Base-by-base conservation (phyloP, 1,139 yeast species). In the Yarrowia galli region DNA sequence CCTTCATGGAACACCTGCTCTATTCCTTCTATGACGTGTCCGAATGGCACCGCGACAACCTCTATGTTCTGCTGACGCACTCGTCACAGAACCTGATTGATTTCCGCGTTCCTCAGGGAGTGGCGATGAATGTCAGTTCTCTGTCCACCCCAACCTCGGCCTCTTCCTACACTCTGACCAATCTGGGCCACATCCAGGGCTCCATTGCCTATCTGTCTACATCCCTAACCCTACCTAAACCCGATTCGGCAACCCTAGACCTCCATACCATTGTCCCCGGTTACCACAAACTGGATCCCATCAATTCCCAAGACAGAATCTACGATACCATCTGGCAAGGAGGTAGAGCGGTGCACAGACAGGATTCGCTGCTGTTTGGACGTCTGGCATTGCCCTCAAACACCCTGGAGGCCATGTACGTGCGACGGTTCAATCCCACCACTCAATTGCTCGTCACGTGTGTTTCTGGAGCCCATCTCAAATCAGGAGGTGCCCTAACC, bases 381-480 rank as follows among this genome's bases (percentile, higher is more conserved):
- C 82, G 96, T 70, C 86, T 96, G 87, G 91, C 89, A 74, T 87
- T 95, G 71, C 99, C 99, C 0, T 91, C 92, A 1, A 87, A 92
- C 25, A 88, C 91, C 6, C 79, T 96, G 9, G 99, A 95, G 76
- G 97, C 97, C 0, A 89, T 95, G 96, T 74, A 88, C 13, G 87
- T 93, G 49, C 87, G 90, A 70, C 81, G 92, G 68, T 73, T 92
- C 49, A 79, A 89, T 4, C 78, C 83, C 20, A 80, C 82, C 68
- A 79, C 92, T 15, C 97, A 92, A 73, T 71, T 92, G 40, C 79
- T 89, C 65, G 79, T 92, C 38, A 91, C 90, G 73, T 90, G 96
- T 75, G 87, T 92, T 58, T 89, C 89, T 73, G 89, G 87, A 73
- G 87, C 91, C 23, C 84, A 85, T 36, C 80, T 89, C 38, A 84